These are phyloP conservation scores for Fusarium sp. DNA, from an alignment of 2,329 filamentous ascomycete genomes.

Conservation along the genomic window DNA sequence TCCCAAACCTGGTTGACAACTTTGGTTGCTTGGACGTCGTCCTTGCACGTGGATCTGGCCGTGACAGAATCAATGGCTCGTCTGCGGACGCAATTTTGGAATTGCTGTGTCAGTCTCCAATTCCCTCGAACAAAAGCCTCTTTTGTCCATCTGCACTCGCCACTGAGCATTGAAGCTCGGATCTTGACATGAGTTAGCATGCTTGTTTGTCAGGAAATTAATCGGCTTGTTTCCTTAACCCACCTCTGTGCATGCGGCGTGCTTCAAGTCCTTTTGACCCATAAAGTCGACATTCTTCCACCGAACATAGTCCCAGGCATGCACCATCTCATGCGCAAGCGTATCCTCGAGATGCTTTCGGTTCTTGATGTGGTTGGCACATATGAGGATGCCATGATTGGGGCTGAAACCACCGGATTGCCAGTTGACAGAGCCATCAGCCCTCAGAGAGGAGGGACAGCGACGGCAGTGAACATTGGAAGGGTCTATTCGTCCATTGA, in stretches of 20 bases:
- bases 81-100: conserved; percentile 88
- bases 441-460: conserved; percentile 69
- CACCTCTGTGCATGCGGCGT: conserved; percentile 95
- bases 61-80: conserved; percentile 83
- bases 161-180: conserved; percentile 88
- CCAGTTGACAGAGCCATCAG: conserved; percentile 68
- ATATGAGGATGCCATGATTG: conserved; percentile 86
- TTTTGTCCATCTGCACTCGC: conserved; percentile 89
- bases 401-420: conserved; percentile 85
- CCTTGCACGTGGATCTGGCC: conserved; percentile 80
- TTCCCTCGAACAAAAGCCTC: conserved; percentile 87
- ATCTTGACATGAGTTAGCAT: conserved; percentile 64
- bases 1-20: conserved; percentile 99
- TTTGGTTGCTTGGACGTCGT: conserved; percentile 84
- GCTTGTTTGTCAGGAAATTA: background rate
- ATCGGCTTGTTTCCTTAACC: conserved; percentile 12
- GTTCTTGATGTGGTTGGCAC: conserved; percentile 88
- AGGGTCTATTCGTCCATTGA: conserved; percentile 78
- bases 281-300: conserved; percentile 84
- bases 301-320: conserved; percentile 91
- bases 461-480: conserved; percentile 83
- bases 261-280: conserved; percentile 76
- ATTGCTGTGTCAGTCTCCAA: conserved; percentile 88
- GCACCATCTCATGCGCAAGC: conserved; percentile 95
- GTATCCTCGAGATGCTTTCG: conserved; percentile 89